Evolutionary conservation across 179 eudicot species (phyloP).

Genomic region (Spergularia azorica): DNA sequence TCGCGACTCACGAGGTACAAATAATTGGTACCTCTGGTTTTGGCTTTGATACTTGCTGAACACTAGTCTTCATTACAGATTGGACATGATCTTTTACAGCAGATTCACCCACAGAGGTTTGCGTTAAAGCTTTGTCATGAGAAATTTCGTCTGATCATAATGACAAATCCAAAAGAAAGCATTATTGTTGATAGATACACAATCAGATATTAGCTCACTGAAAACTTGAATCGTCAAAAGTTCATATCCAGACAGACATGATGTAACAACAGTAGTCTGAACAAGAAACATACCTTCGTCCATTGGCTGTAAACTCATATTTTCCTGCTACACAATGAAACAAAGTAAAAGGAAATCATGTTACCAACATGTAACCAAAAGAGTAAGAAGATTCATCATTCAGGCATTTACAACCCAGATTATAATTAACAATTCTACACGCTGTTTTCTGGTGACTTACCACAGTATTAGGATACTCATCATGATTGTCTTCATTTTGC

Average conservation of each 20-base stretch:
- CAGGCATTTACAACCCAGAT: not conserved
- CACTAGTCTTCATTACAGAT: constrained; percentile 38
- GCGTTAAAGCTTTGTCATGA: constrained; percentile 21
- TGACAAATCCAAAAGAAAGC: not conserved
- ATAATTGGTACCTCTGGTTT: constrained; percentile 42
- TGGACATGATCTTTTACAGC: constrained; percentile 26
- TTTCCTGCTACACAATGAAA: constrained; percentile 39
- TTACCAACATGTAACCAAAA: not conserved
- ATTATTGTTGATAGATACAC: constrained; percentile 4
- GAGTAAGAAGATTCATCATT: not conserved
- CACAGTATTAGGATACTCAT: constrained; percentile 15
- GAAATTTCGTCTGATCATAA: constrained; percentile 37
- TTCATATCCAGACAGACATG: not conserved
- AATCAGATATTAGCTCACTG: too few species aligned
- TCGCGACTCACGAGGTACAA: not conserved
- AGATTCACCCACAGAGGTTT: constrained; percentile 18
- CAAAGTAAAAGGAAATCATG: not conserved
- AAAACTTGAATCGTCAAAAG: not conserved
- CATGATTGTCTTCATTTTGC: constrained; percentile 27
- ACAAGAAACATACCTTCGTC: constrained; percentile 43
- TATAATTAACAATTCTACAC: not conserved
- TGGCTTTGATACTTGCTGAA: constrained; percentile 33
- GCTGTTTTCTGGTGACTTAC: constrained; percentile 17
- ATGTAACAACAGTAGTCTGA: too few species aligned
- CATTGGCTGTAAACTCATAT: constrained; percentile 27